Evolutionary conservation across 495 filamentous ascomycete species (phyloP), one percentile per base, ranked within the genome.

Genomic region (Glutinoglossum americanum): DNA sequence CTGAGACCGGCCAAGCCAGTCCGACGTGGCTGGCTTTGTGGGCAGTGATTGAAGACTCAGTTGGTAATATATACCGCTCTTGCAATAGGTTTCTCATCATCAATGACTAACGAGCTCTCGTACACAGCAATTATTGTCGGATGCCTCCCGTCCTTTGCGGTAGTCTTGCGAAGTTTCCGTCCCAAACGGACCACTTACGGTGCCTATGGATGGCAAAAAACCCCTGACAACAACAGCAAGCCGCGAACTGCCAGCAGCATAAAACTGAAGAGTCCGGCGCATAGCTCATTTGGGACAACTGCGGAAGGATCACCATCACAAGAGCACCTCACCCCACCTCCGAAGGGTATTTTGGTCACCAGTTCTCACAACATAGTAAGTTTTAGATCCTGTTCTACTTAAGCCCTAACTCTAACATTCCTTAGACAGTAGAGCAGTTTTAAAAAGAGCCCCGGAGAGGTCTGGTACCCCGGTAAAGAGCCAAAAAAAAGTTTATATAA

Each of bases 111-210:
- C 51, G 23, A 55, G 41, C 19, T 28, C 11, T 47, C n/a, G 55
- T 48, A 62, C 25, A 5, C 23, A 53, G 63, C 63, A 27, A 62
- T 65, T 5, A 62, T 65, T 39, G 62, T 63, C 19, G 63, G 63
- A 2, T 63, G 62, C 33, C 63, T 65, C 3, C 63, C 63, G 6
- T 60, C 63, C 11, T 65, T 65, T 30, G 63, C 62, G 5, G 56
- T 65, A 39, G 61, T 65, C 55, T 54, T 63, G 27, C 62, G 61
- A 15, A 57, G 57, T 26, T 49, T 45, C 32, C 10, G 26, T 15
- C 33, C 54, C 54, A 45, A 25, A 30, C 27, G 28, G 54, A 39
- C 32, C 1, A 15, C 19, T 5, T 54, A 54, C 25, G 7, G 32
- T 4, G 28, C 3, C 54, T 41, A 53, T 17, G 49, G 13, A 17